A percentile compares a stretch with the other conserved stretches of the same genome.
Conservation (phyloP, 2,329 filamentous ascomycete genomes). For the Alternaria longipes region DNA sequence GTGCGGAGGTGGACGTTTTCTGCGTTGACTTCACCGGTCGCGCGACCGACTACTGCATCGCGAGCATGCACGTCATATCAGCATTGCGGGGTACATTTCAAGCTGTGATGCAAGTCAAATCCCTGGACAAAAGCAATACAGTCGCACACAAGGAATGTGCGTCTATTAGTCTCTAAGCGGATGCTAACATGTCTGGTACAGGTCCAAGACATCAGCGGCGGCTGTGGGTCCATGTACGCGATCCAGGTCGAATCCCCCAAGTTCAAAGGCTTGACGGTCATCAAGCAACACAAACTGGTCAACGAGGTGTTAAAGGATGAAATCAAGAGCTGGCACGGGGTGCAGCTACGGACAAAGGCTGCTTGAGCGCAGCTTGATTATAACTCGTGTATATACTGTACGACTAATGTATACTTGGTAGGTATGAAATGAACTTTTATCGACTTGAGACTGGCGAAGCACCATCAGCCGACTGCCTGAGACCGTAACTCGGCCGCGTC, state of each 20-base stretch:
- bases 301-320: constrained; percentile 77
- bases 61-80: constrained; percentile 20
- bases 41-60: constrained; percentile 21
- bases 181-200: constrained; percentile 45
- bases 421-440: neutral
- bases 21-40: constrained; percentile 22
- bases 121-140: neutral
- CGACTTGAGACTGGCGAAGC: neutral
- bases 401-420: constrained; percentile 9
- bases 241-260: constrained; percentile 77
- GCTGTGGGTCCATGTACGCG: constrained; percentile 88
- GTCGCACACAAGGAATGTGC: neutral
- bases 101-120: neutral
- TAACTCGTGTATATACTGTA: constrained; percentile 17
- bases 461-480: neutral
- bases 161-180: neutral
- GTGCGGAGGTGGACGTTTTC: constrained; percentile 13
- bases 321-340: constrained; percentile 83
- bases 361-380: constrained; percentile 22
- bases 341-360: constrained; percentile 78
- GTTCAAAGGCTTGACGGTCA: constrained; percentile 75
- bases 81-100: constrained; percentile 12
- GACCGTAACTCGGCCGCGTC: neutral
- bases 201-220: constrained; percentile 83
- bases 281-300: constrained; percentile 85